These are phyloP conservation scores for Cucurbita pepo DNA, from an alignment of 306 rosid species.

Conservation along the genomic window DNA sequence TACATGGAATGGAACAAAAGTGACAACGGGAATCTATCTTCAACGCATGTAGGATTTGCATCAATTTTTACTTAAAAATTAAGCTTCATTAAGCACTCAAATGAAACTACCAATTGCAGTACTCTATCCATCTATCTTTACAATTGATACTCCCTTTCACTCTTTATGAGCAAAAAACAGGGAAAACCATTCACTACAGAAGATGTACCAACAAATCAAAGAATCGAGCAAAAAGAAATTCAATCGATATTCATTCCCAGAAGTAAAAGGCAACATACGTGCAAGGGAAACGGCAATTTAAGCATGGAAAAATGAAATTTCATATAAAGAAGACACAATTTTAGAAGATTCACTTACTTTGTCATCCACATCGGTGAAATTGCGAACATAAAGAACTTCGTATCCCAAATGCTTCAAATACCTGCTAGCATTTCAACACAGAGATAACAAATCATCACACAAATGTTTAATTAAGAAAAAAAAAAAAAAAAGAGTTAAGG, in stretches of 20 bases:
- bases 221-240: neutral
- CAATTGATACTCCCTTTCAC: neutral
- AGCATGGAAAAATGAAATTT: neutral
- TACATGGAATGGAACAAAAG: neutral
- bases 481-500: neutral
- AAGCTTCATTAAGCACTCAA: neutral
- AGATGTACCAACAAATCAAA: neutral
- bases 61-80: neutral
- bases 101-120: neutral
- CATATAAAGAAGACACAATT: neutral
- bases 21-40: neutral
- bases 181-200: neutral
- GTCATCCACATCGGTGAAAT: slow-evolving; percentile 96
- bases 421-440: slow-evolving; percentile 56
- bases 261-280: neutral
- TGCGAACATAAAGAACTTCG: slow-evolving; percentile 72
- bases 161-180: neutral
- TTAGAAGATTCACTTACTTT: slow-evolving; percentile 41
- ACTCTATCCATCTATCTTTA: neutral
- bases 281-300: neutral
- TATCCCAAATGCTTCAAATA: slow-evolving; percentile 83
- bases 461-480: neutral
- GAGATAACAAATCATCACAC: neutral
- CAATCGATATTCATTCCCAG: neutral
- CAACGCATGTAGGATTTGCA: neutral